Base-by-base conservation (phyloP, 108 stramenopile species). In the Nitzschia sp. region DNA sequence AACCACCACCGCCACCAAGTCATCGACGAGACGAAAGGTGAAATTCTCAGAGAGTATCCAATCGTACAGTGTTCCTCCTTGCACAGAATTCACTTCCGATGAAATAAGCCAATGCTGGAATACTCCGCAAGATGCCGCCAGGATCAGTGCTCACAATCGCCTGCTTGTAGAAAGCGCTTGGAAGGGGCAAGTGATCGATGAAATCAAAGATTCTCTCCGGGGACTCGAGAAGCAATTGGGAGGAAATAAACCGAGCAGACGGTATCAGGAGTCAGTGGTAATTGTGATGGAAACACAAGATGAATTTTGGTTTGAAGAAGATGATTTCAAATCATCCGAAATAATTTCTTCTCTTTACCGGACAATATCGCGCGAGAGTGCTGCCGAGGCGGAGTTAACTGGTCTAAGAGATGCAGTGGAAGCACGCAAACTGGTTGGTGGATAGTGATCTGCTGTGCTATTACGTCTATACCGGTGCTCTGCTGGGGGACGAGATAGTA, bases 241-340 rank as follows among this genome's bases (percentile, higher is more conserved):
- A n/a, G 48, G 48, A 21, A 58, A 30, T 21, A 31, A 34, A 17
- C 17, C 33, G 2, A 58, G 32, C 17, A 28, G 56, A 17, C 56
- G 56, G 13, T 34, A 58, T 17, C 56, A 58, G 32, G 32, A 58
- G 26, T 31, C 32, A 6, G 21, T 58, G 13, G 56, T 58, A 16
- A 21, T 34, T 6, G 56, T 58, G 1, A n/a, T 58, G 23, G 56
- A 58, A 58, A 34, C 56, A 34, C 56, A 58, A 58, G 29, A 58
- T 34, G 56, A 58, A 58, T 33, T 34, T 17, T 58, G 31, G 56
- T 31, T 13, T 1, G 56, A 58, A 33, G 56, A 58, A 34, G 56
- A 58, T 21, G 13, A 31, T 15, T 13, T 33, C 1, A 31, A 58
- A n/a, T 3, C 16, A 21, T 16, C 17, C 33, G 31, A 31, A 3